Conservation (phyloP, 805 yeast genomes). For the Saturnispora galanensis region DNA sequence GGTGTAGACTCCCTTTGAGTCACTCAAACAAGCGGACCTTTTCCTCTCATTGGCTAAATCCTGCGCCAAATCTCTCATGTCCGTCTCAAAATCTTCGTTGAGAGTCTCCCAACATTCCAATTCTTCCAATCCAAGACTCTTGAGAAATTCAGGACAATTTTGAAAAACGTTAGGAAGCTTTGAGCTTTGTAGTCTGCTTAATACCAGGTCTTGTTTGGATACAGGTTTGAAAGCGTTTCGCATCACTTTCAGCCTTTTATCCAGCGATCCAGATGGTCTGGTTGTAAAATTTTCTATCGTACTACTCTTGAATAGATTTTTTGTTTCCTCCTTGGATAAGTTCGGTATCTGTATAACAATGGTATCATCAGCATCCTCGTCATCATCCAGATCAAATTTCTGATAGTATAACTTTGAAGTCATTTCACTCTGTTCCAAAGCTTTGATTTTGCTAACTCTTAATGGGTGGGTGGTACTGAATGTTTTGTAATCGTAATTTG, state of each 20-base stretch:
- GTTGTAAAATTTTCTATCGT: neutral
- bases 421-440: constrained; percentile 30
- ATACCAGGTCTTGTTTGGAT: constrained; percentile 18
- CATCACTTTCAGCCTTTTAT: constrained; percentile 20
- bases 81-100: constrained; percentile 26
- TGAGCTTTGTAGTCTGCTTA: constrained; percentile 17
- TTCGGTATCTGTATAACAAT: constrained; percentile 19
- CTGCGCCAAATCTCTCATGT: constrained; percentile 15
- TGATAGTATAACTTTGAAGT: constrained; percentile 25
- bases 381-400: constrained; percentile 8
- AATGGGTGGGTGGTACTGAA: constrained; percentile 27
- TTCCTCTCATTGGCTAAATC: constrained; percentile 7
- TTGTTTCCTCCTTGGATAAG: constrained; percentile 16
- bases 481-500: constrained; percentile 28
- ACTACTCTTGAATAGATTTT: constrained; percentile 5
- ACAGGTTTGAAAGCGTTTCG: constrained; percentile 21
- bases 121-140: constrained; percentile 22
- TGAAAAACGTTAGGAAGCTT: constrained; percentile 21
- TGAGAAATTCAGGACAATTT: constrained; percentile 20
- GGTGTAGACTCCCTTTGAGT: constrained; percentile 5
- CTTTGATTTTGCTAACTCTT: constrained; percentile 26
- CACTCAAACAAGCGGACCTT: neutral
- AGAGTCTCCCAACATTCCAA: constrained; percentile 25
- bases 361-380: constrained; percentile 6
- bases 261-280: constrained; percentile 11